Evolutionary conservation across 2,329 filamentous ascomycete species (phyloP), one percentile per base, ranked within the genome.

Genomic region (Fusarium sp.): DNA sequence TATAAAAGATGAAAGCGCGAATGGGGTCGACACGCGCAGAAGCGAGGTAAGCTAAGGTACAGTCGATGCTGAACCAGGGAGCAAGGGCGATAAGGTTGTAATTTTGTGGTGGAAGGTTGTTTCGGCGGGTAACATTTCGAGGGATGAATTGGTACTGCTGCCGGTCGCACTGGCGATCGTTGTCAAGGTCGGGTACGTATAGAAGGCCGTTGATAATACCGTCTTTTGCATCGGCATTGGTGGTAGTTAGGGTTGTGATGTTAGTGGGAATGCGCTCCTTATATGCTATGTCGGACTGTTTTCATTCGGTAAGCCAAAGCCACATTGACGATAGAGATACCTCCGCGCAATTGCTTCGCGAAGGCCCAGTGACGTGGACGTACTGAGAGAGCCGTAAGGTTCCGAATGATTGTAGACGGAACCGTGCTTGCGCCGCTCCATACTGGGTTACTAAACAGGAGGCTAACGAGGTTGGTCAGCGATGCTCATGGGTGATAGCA

Each of bases 1-100:
- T 83, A 77, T 90, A 91, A 71, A 91, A 90, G 41, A 91, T 81
- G 75, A 91, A 87, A 23, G 83, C 89, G 43, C 88, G 85, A 12
- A 91, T 84, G 25, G 88, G 85, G 70, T 90, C 88, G 58, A 79
- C 74, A 31, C 84, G 82, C n/a, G 87, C 86, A 21, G 87, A 84
- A 19, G 84, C 80, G 48, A 98, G 85, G 77, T 93, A 97, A 45
- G 90, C 86, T 58, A 85, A 80, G 14, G 93, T 91, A 77, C 95
- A 99, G 26, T 88, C 82, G 10, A 85, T 82, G 66, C 86, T 91
- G 73, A 93, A 89, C 94, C 95, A 98, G 28, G 95, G 95, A 25
- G 93, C 94, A 55, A 98, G 82, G 28, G 92, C 94, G 72, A 98
- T 88, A 53, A 94, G 84, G 58, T 91, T 89, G 78, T 93, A 93